A percentile compares a stretch with the other conserved stretches of the same genome.
Conservation (phyloP, 768 basidiomycete species). For the Termitomyces sp. region DNA sequence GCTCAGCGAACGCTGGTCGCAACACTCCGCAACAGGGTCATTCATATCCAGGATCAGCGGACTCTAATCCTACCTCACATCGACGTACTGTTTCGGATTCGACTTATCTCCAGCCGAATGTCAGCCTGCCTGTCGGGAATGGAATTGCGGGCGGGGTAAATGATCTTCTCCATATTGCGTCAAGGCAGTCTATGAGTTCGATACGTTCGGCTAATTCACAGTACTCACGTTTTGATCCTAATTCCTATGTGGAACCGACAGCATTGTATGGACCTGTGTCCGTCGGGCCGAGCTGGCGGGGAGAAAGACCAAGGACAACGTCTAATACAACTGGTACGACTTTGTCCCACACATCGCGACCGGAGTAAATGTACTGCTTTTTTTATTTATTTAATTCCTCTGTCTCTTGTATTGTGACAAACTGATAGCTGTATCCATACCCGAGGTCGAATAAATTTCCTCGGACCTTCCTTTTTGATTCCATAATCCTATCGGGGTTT, state of each 20-base stretch:
- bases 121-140: background rate
- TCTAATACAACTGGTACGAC: conserved; percentile 4
- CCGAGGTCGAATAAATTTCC: background rate
- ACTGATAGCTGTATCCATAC: background rate
- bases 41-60: background rate
- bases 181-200: conserved; percentile 9
- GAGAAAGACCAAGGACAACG: background rate
- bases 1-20: background rate
- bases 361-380: background rate
- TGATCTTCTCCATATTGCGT: conserved; percentile 3
- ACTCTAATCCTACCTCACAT: background rate
- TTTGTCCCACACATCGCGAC: background rate
- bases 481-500: no score
- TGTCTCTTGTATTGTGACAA: background rate
- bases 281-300: background rate
- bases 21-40: conserved; percentile 1
- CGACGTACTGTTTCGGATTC: conserved; percentile 7
- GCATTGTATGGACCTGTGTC: background rate
- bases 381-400: background rate
- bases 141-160: background rate
- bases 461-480: no score
- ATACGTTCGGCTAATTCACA: conserved; percentile 5
- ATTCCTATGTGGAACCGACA: conserved; percentile 9
- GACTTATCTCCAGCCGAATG: background rate
- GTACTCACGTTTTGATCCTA: conserved; percentile 6